Conservation (phyloP, 2,329 filamentous ascomycete species). For the Leptographium lundbergii region DNA sequence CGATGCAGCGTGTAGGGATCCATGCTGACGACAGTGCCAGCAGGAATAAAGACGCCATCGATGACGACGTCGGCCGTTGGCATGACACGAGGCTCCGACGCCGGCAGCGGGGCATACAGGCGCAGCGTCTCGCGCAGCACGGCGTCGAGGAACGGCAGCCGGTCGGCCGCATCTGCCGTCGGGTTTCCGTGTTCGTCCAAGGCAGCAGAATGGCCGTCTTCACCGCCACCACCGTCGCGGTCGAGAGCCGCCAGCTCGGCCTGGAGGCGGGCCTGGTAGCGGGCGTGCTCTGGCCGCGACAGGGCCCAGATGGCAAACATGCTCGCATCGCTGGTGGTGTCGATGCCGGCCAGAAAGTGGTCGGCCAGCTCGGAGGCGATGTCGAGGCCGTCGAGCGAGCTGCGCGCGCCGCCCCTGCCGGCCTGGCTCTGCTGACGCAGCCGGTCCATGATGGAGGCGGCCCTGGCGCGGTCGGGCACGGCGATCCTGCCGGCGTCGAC, state of each 20-base stretch:
- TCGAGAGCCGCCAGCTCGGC: constrained; percentile 22
- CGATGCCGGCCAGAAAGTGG: constrained; percentile 39
- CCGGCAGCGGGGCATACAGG: constrained; percentile 37
- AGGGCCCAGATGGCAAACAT: constrained; percentile 38
- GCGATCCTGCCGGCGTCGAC: too few relatives aligned
- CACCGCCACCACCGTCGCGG: too few relatives aligned
- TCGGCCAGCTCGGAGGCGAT: constrained; percentile 41
- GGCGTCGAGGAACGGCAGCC: constrained; percentile 30
- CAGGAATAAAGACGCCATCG: constrained; percentile 13
- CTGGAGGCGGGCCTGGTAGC: constrained; percentile 30
- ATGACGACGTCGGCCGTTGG: constrained; percentile 15
- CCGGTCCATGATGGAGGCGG: constrained; percentile 22
- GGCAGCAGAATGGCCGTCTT: constrained; percentile 11
- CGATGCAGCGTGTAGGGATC: constrained; percentile 17
- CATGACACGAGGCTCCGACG: constrained; percentile 33
- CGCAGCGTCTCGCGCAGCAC: constrained; percentile 37
- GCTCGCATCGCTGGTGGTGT: constrained; percentile 33
- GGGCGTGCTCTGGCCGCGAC: constrained; percentile 27
- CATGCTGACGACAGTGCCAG: constrained; percentile 14
- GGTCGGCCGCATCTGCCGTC: constrained; percentile 22
- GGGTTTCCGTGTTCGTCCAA: constrained; percentile 19
- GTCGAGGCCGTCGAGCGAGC: constrained; percentile 26
- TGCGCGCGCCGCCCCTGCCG: constrained; percentile 3
- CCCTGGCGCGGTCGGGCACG: not conserved
- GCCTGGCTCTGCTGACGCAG: constrained; percentile 17